phyloP scores from a whole-genome alignment of 2,329 filamentous ascomycete genomes.

The Penicillium sp. region DNA sequence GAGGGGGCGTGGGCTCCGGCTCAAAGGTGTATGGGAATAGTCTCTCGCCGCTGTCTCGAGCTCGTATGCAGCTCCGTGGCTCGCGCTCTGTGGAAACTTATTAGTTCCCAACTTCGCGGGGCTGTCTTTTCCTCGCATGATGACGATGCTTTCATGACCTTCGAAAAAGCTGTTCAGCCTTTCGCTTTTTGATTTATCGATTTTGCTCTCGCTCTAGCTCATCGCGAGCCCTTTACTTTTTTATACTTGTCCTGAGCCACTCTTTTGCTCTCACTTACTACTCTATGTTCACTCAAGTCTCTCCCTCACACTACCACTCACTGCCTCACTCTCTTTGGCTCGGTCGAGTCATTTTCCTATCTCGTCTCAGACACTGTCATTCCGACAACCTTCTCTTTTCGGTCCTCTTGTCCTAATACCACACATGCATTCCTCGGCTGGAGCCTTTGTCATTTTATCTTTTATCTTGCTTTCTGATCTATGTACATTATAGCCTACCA shows the following conservation, averaged over 20 bases:
- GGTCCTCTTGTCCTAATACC: slow-evolving; percentile 1
- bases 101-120: slow-evolving; percentile 5
- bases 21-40: slow-evolving; percentile 15
- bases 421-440: slow-evolving; percentile 10
- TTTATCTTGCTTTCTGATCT: slow-evolving; percentile 3
- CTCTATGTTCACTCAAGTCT: not conserved
- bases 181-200: not conserved
- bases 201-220: slow-evolving; percentile 7
- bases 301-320: not conserved
- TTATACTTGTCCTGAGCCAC: not conserved
- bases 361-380: not conserved
- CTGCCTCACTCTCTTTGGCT: not conserved
- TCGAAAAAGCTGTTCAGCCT: slow-evolving; percentile 11
- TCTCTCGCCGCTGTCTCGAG: slow-evolving; percentile 20
- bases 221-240: not conserved
- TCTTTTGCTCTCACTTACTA: not conserved
- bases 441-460: slow-evolving; percentile 3
- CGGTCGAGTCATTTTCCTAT: slow-evolving; percentile 1
- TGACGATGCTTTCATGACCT: slow-evolving; percentile 23
- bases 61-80: slow-evolving; percentile 24
- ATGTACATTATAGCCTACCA: not conserved
- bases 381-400: not conserved
- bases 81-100: slow-evolving; percentile 30
- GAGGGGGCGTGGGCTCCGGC: slow-evolving; percentile 5
- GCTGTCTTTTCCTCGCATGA: slow-evolving; percentile 12